Evolutionary conservation across 768 basidiomycete species (phyloP).

Genomic region (Leucosporidium yakuticum): DNA sequence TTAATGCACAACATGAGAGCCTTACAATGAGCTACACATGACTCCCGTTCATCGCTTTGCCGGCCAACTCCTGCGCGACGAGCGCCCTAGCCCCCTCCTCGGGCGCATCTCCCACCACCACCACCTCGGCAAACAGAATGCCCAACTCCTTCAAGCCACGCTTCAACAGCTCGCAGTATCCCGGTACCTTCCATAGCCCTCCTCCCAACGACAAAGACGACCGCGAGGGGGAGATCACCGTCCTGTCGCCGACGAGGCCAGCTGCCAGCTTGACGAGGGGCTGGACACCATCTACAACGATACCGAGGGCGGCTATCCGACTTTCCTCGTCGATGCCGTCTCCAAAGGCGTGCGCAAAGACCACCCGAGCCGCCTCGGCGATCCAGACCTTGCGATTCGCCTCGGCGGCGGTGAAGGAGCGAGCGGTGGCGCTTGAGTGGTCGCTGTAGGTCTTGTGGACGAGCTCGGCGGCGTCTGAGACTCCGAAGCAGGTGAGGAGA

Average conservation of each 20-base stretch:
- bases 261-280: constrained; percentile 38
- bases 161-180: constrained; percentile 36
- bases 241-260: constrained; percentile 31
- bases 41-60: neutral
- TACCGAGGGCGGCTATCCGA: constrained; percentile 27
- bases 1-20: too few species aligned
- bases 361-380: constrained; percentile 38
- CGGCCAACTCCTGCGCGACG: constrained; percentile 12
- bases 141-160: constrained; percentile 31
- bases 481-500: constrained; percentile 38
- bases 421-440: constrained; percentile 8
- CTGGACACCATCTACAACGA: constrained; percentile 31
- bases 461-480: constrained; percentile 34
- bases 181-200: constrained; percentile 38
- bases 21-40: too few species aligned
- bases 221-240: constrained; percentile 25
- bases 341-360: constrained; percentile 38
- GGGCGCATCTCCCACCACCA: constrained; percentile 39
- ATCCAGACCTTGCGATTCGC: constrained; percentile 39
- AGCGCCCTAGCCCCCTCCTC: constrained; percentile 39
- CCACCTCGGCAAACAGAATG: constrained; percentile 34
- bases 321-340: constrained; percentile 4
- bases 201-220: constrained; percentile 40
- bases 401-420: constrained; percentile 34
- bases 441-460: constrained; percentile 31